Conservation (phyloP, 257 asterid species). For the Nicotiana noctiflora region DNA sequence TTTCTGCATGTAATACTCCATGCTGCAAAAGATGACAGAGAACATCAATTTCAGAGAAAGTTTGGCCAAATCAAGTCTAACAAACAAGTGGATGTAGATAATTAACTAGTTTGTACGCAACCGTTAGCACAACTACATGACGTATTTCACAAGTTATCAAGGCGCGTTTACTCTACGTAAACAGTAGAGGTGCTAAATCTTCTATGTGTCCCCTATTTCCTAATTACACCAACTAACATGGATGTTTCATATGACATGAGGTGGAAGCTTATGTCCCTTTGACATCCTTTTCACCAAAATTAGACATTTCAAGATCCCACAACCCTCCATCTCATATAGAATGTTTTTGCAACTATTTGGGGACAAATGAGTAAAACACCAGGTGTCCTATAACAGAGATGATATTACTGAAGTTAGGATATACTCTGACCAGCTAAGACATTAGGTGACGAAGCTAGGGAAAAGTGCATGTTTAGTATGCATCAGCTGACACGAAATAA, state of each 20-base stretch:
- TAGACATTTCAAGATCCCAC: not conserved
- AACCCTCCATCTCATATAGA: not conserved
- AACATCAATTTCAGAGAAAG: not conserved
- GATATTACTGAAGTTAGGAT: not conserved
- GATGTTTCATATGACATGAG: not conserved
- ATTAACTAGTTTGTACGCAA: not conserved
- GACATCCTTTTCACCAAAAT: not conserved
- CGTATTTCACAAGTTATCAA: not conserved
- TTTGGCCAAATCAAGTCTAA: not conserved
- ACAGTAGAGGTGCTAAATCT: not conserved
- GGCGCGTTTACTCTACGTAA: not conserved
- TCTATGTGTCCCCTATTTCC: not conserved
- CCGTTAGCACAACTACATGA: not conserved
- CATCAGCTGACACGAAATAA: not conserved
- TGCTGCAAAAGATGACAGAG: slow-evolving; percentile 43
- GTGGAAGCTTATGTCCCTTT: not conserved
- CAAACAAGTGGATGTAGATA: not conserved
- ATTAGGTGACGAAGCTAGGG: not conserved
- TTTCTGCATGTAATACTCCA: slow-evolving; percentile 98
- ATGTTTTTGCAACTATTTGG: not conserved
- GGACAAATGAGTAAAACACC: not conserved
- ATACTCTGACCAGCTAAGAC: not conserved
- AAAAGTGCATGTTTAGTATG: not conserved
- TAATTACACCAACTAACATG: not conserved
- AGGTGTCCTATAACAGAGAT: not conserved